phyloP scores from a whole-genome alignment of 371 early-diverging fungal species.

The Apophysomyces elegans region DNA sequence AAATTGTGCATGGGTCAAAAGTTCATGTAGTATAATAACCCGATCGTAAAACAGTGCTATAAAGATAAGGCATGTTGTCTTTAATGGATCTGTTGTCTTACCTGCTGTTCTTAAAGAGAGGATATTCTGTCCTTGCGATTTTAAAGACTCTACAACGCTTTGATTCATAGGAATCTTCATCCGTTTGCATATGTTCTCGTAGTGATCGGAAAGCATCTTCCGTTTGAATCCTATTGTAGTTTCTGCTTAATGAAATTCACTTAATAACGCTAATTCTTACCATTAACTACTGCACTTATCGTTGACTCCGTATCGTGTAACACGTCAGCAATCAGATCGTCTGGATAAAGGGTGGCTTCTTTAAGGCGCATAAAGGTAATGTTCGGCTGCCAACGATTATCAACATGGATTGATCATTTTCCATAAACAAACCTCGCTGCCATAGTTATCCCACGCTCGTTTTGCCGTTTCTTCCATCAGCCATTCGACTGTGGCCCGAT shows the following conservation, averaged over 20 bases:
- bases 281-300: conserved; percentile 23
- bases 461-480: conserved; percentile 27
- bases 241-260: neutral
- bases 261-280: conserved; percentile 3
- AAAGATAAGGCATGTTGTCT: neutral
- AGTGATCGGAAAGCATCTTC: conserved; percentile 26
- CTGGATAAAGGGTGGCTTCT: conserved; percentile 15
- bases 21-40: conserved; percentile 14
- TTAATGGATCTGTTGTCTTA: neutral
- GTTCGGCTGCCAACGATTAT: conserved; percentile 16
- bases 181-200: conserved; percentile 31
- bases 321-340: conserved; percentile 26
- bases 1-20: conserved; percentile 22
- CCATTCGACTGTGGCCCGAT: conserved; percentile 14
- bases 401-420: neutral
- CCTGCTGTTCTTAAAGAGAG: conserved; percentile 1
- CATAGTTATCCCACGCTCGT: conserved; percentile 32
- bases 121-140: neutral
- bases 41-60: conserved; percentile 7
- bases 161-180: neutral
- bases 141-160: neutral
- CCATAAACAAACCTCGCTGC: conserved; percentile 25
- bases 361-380: conserved; percentile 23
- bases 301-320: conserved; percentile 15
- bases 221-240: conserved; percentile 3